Evolutionary conservation across 2,329 filamentous ascomycete genomes (phyloP), one percentile per base, ranked within the genome.

Genomic region (Monilinia laxa): DNA sequence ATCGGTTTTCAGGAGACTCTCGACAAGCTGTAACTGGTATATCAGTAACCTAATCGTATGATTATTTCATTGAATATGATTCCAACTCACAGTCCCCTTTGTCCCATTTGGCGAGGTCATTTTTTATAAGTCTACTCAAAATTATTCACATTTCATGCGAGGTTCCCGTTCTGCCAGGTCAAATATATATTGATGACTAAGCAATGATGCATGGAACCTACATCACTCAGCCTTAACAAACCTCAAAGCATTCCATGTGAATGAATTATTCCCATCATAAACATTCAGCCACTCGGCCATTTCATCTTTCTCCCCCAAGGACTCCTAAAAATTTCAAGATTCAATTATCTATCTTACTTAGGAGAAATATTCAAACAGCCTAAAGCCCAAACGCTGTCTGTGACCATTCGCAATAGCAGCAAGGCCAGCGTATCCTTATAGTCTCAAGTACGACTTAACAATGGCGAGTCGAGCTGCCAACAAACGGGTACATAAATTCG

Each of bases 381-480:
- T 16, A n/a, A 16, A 14, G 40, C 2, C 31, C 35, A 25, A 63
- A 55, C 60, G 23, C n/a, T 28, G 3, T n/a, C 10, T 25, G 23
- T 51, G 10, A 5, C 40, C n/a, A 54, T 54, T 20, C 45, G n/a
- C 40, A 62, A 35, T 35, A 16, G 16, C 45, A 40, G 40, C 49
- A 51, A 56, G 57, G 59, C 28, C 58, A 55, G 51, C 67, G 53
- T 38, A 57, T 56, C 57, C 56, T 65, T 16, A 53, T 52, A 70
- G 51, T 64, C 67, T 54, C 42, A 54, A 60, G 66, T 76, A 74
- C 58, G 65, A 68, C 67, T 54, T 66, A 62, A 77, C 67, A 70
- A 91, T 91, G 89, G 88, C 89, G 62, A 90, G 86, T 75, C 88
- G 87, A 76, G 87, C 89, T 72, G 89, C 89, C 25, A 87, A 87